Evolutionary conservation across 345 rosid species (phyloP).

Genomic region (Syzygium oleosum): DNA sequence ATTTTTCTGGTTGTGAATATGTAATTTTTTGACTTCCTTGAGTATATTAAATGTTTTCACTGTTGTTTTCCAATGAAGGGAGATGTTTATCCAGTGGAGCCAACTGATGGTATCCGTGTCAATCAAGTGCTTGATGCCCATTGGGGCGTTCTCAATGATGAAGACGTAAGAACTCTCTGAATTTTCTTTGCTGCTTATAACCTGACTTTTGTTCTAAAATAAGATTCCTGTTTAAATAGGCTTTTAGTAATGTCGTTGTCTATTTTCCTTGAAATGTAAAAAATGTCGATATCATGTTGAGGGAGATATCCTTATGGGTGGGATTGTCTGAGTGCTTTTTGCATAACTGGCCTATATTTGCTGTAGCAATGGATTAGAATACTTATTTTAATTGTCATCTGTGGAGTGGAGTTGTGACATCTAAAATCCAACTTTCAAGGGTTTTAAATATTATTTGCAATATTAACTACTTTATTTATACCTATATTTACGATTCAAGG

Average conservation of each 20-base stretch:
- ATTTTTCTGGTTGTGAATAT: neutral
- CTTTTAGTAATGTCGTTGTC: neutral
- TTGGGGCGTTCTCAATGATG: constrained; percentile 86
- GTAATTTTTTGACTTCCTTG: neutral
- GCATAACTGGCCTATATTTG: neutral
- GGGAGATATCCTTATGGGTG: neutral
- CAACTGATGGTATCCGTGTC: constrained; percentile 25
- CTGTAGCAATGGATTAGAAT: neutral
- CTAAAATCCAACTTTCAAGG: neutral
- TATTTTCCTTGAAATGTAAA: neutral
- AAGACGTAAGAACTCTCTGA: constrained; percentile 55
- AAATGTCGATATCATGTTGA: neutral
- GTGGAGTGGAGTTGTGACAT: neutral
- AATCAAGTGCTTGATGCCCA: constrained; percentile 88
- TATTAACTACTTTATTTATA: neutral
- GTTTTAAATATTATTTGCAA: neutral
- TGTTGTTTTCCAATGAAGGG: constrained; percentile 37
- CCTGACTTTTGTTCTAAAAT: neutral
- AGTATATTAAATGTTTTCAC: neutral
- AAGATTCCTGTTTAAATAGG: neutral
- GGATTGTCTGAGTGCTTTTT: neutral
- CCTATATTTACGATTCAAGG: neutral
- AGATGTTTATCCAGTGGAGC: constrained; percentile 94
- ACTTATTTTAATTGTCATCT: neutral
- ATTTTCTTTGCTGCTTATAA: neutral